These are phyloP conservation scores for Bipolaris bicolor DNA, from an alignment of 2,329 filamentous ascomycete genomes.

Conservation along the genomic window DNA sequence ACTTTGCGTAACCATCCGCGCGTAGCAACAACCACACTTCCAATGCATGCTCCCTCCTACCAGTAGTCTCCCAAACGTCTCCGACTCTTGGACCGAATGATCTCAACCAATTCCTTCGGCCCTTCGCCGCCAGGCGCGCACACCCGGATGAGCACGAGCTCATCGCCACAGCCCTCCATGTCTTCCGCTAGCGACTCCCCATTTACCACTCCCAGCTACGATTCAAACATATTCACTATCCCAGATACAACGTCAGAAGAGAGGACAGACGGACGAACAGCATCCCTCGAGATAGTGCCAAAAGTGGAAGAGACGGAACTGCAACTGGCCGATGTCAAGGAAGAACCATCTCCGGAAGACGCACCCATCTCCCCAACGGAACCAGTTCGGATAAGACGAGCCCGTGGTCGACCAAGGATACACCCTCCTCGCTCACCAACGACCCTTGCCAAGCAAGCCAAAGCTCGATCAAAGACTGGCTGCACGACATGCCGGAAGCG, in stretches of 20 bases:
- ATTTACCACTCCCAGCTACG: slow-evolving; percentile 45
- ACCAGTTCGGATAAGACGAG: slow-evolving; percentile 48
- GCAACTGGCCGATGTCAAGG: slow-evolving; percentile 48
- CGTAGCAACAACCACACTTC: slow-evolving; percentile 19
- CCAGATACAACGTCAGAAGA: slow-evolving; percentile 37
- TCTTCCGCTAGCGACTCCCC: slow-evolving; percentile 51
- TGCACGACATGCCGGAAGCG: slow-evolving; percentile 65
- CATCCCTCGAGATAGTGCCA: slow-evolving; percentile 52
- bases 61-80: slow-evolving; percentile 27
- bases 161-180: slow-evolving; percentile 50
- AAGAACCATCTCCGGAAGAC: slow-evolving; percentile 41
- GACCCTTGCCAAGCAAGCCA: slow-evolving; percentile 72
- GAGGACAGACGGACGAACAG: slow-evolving; percentile 32
- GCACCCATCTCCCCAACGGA: slow-evolving; percentile 44
- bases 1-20: slow-evolving; percentile 10
- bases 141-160: slow-evolving; percentile 49
- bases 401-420: slow-evolving; percentile 80
- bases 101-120: slow-evolving; percentile 44
- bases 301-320: slow-evolving; percentile 63
- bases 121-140: slow-evolving; percentile 42
- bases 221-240: slow-evolving; percentile 30
- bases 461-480: slow-evolving; percentile 68
- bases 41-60: slow-evolving; percentile 34
- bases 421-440: slow-evolving; percentile 69
- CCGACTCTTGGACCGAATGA: slow-evolving; percentile 40